These are phyloP conservation scores for Talaromyces piceae DNA, from an alignment of 2,329 filamentous ascomycete species.

Conservation along the genomic window DNA sequence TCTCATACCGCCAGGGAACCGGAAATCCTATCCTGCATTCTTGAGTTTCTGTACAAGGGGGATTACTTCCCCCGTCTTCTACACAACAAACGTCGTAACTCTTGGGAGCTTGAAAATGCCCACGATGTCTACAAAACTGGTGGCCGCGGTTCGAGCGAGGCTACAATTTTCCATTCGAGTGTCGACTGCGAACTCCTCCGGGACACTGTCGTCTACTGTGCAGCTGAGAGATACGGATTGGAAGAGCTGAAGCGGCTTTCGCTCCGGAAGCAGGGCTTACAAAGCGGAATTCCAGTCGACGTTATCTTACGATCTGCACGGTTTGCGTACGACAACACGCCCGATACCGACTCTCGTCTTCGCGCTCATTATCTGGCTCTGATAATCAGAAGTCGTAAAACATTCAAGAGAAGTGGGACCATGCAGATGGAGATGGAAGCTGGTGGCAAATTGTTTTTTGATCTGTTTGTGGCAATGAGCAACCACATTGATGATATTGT, in stretches of 20 bases:
- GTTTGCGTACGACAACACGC: constrained; percentile 93
- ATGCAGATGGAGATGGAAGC: constrained; percentile 99
- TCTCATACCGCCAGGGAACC: constrained; percentile 62
- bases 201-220: constrained; percentile 92
- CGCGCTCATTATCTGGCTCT: constrained; percentile 95
- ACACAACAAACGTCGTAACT: constrained; percentile 76
- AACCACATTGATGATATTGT: constrained; percentile 96
- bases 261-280: constrained; percentile 88
- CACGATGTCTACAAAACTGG: constrained; percentile 48
- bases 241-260: constrained; percentile 87
- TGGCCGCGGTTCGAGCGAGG: constrained; percentile 59
- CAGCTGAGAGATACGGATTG: constrained; percentile 81
- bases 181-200: constrained; percentile 71
- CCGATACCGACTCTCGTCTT: constrained; percentile 83
- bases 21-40: constrained; percentile 84
- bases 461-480: constrained; percentile 96
- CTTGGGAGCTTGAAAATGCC: constrained; percentile 80
- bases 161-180: constrained; percentile 70
- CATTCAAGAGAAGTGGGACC: constrained; percentile 95
- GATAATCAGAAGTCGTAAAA: constrained; percentile 94
- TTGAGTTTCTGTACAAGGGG: constrained; percentile 96
- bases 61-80: constrained; percentile 89
- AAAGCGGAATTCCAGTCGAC: constrained; percentile 83
- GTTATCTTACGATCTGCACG: constrained; percentile 87
- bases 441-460: constrained; percentile 93